Percentiles rank a stretch among this genome's conserved stretches.
These are phyloP conservation scores for Bacterosira constricta DNA, from an alignment of 108 stramenopile genomes.

Conservation along the genomic window DNA sequence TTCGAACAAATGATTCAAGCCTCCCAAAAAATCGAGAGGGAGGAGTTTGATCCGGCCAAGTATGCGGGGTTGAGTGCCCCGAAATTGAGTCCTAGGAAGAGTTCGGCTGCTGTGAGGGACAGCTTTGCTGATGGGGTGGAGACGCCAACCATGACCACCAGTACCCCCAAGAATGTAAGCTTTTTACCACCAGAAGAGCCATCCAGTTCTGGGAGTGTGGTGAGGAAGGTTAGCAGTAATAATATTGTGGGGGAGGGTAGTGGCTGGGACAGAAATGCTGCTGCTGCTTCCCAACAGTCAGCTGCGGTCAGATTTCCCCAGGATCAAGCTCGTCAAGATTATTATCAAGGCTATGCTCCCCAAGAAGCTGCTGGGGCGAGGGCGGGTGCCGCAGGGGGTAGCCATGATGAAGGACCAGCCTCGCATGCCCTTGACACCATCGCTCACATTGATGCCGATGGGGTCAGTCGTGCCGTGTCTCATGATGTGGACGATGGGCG, in stretches of 20 bases:
- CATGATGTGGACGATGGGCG: slow-evolving; percentile 8
- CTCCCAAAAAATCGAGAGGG: slow-evolving; percentile 32
- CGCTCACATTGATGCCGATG: neutral
- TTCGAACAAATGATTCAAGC: slow-evolving; percentile 54
- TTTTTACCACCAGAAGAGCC: neutral
- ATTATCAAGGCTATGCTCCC: too few species aligned
- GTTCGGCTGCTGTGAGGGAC: too few species aligned
- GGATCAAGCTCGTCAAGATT: neutral
- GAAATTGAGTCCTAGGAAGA: slow-evolving; percentile 25
- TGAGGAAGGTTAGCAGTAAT: slow-evolving; percentile 10
- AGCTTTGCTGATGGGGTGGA: neutral
- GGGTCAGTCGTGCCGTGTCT: slow-evolving; percentile 9
- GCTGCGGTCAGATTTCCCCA: neutral
- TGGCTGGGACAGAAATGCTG: too few species aligned
- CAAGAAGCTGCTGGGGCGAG: neutral
- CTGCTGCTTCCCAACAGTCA: neutral
- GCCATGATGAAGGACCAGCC: neutral
- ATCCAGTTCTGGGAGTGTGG: neutral
- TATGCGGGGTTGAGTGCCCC: slow-evolving; percentile 40
- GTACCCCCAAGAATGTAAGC: neutral
- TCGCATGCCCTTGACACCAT: neutral
- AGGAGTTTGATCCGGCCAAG: neutral
- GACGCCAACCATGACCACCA: neutral
- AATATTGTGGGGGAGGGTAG: slow-evolving; percentile 5
- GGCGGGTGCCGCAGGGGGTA: neutral